Conservation (phyloP, 176 grass and related monocot genomes). For the Tillandsia leiboldiana region DNA sequence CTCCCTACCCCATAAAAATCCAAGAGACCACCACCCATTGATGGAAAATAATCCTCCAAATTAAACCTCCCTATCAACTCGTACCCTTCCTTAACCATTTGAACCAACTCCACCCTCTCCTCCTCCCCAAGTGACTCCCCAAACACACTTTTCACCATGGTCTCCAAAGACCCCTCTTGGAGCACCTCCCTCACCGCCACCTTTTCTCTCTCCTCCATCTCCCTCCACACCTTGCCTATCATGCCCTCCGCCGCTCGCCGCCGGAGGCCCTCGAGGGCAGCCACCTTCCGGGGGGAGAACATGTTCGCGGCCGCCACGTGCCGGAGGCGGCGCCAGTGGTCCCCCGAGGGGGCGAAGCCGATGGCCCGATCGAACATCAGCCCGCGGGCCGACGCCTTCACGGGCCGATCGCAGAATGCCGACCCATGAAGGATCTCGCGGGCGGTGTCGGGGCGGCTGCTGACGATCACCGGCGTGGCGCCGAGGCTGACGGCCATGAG, state of each 20-base stretch:
- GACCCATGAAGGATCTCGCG: conserved; percentile 23
- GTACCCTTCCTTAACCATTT: conserved; percentile 35
- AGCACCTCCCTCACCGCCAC: conserved; percentile 24
- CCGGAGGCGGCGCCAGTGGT: conserved; percentile 38
- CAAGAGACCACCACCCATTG: conserved; percentile 10
- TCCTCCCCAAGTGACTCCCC: conserved; percentile 8
- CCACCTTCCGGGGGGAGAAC: conserved; percentile 28
- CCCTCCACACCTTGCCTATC: neutral
- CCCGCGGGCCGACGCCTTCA: conserved; percentile 10
- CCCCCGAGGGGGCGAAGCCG: conserved; percentile 26
- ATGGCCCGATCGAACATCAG: conserved; percentile 40
- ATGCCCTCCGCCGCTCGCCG: neutral
- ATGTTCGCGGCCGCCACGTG: conserved; percentile 12
- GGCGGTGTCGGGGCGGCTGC: conserved; percentile 30
- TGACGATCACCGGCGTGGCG: conserved; percentile 21
- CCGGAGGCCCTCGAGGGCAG: conserved; percentile 4
- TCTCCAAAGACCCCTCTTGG: conserved; percentile 27
- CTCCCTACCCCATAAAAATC: conserved; percentile 24
- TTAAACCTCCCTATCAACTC: conserved; percentile 35
- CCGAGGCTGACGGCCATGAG: conserved; percentile 37
- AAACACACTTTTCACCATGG: conserved; percentile 28
- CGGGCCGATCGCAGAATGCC: conserved; percentile 26
- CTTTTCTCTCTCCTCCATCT: conserved; percentile 4
- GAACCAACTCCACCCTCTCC: conserved; percentile 1
- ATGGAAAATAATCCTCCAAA: conserved; percentile 24